Base-by-base conservation (phyloP, 306 rosid genomes). In the Cotoneaster glaucophyllus region DNA sequence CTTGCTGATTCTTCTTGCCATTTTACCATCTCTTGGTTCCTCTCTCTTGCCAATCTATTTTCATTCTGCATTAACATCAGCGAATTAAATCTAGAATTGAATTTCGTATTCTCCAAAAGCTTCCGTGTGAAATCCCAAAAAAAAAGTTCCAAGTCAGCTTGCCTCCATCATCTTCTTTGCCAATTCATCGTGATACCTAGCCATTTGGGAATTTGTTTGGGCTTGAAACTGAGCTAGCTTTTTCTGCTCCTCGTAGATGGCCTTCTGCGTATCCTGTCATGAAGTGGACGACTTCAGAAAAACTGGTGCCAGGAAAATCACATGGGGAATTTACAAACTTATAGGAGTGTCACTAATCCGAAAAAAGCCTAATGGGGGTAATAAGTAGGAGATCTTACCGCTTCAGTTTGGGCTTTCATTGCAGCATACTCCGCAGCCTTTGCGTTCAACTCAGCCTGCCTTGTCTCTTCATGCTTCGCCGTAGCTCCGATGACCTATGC, bases 101-200 rank as follows among this genome's bases (percentile, higher is more conserved):
- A 24, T 14, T 25, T 5, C 18, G 0, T 58, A 28, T 26, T 18
- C 26, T 6, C 39, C 6, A 11, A 19, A 17, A 59, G 28, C 41
- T 41, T 41, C 39, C 7, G 41, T 64, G 52, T 61, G 78, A 70
- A 73, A 43, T 48, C 48, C 43, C n/a, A 21, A 59, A 73, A 59
- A 59, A 75, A 9, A 26, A 1, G 8, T 52, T 69, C 53, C 58
- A 78, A 78, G 78, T 69, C 63, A 78, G 48, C 82, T 58, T 72
- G 82, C 97, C 96, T 95, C 97, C 98, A 92, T 92, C 83, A 97
- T 90, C 88, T 84, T 90, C 88, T 92, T 92, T 54, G 97, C 89
- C 81, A 96, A 77, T 56, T 96, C 99, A 75, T 96, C 98, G 69
- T 89, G 96, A 69, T 92, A 96, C 54, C 88, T 90, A 78, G 98